Percentiles rank a stretch among this genome's conserved stretches.
Conservation (phyloP, 805 yeast species). For the Cyberlindnera japonica region DNA sequence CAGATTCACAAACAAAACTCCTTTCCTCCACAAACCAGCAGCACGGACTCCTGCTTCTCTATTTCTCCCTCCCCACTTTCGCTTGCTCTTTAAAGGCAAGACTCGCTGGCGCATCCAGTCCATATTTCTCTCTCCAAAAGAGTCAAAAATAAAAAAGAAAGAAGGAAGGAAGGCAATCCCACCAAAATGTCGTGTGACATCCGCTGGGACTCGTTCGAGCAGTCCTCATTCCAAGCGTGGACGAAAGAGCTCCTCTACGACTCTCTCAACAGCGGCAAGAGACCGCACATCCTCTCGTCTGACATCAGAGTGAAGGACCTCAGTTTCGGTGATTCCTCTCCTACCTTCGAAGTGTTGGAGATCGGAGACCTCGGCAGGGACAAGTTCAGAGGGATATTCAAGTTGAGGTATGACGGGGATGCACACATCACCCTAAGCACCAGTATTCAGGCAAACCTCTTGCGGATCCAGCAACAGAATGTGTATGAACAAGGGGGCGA, state of each 20-base stretch:
- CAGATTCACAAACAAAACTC: neutral
- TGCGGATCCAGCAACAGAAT: constrained; percentile 52
- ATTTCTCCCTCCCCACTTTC: neutral
- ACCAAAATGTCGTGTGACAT: constrained; percentile 78
- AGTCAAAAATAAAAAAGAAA: too few species aligned
- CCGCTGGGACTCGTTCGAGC: constrained; percentile 72
- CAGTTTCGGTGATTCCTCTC: constrained; percentile 71
- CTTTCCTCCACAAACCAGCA: constrained; percentile 1
- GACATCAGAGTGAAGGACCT: constrained; percentile 64
- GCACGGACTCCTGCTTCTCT: neutral
- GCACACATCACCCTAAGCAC: constrained; percentile 73
- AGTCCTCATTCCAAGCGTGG: constrained; percentile 58
- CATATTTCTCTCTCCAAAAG: too few species aligned
- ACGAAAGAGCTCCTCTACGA: constrained; percentile 63
- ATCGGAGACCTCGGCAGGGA: constrained; percentile 78
- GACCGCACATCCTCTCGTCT: constrained; percentile 68
- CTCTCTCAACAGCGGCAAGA: constrained; percentile 68
- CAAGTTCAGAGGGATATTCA: constrained; percentile 78
- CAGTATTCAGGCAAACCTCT: constrained; percentile 79
- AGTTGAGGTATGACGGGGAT: constrained; percentile 71
- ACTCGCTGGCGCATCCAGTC: too few species aligned
- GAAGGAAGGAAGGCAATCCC: too few species aligned
- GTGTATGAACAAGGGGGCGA: constrained; percentile 31
- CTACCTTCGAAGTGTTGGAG: constrained; percentile 72
- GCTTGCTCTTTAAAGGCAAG: too few species aligned